Conservation (phyloP, 1,284 basidiomycete genomes). For the Megacollybia platyphylla region DNA sequence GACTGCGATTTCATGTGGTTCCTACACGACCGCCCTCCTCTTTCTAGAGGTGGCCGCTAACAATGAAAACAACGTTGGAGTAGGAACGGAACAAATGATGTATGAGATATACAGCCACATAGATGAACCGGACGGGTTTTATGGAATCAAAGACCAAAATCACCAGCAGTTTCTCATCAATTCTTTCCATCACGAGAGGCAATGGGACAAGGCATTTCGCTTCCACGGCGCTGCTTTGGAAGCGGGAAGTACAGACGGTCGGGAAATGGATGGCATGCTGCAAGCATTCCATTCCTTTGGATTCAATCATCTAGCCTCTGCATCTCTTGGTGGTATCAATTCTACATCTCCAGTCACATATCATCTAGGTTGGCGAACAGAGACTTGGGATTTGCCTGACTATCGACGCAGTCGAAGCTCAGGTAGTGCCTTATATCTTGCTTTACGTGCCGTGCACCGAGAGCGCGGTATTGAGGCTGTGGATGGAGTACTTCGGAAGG, state of each 20-base stretch:
- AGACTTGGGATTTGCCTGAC: constrained; percentile 86
- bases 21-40: constrained; percentile 81
- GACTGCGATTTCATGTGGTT: constrained; percentile 67
- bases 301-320: constrained; percentile 71
- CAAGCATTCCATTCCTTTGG: constrained; percentile 80
- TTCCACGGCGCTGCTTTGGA: constrained; percentile 83
- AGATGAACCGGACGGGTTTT: constrained; percentile 96
- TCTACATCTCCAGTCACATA: constrained; percentile 48
- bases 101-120: constrained; percentile 92
- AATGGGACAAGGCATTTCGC: constrained; percentile 85
- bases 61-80: constrained; percentile 18
- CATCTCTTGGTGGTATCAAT: constrained; percentile 35
- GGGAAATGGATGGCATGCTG: constrained; percentile 45
- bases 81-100: constrained; percentile 48
- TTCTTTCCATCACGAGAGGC: constrained; percentile 83
- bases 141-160: constrained; percentile 77
- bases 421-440: constrained; percentile 61
- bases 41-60: constrained; percentile 80
- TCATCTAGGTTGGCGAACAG: constrained; percentile 80
- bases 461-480: constrained; percentile 46
- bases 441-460: constrained; percentile 67
- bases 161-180: constrained; percentile 69
- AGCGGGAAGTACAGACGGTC: constrained; percentile 26
- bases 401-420: constrained; percentile 24
- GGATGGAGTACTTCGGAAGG: constrained; percentile 31